Percentiles rank a stretch among this genome's conserved stretches.
Evolutionary conservation across 2,329 filamentous ascomycete species (phyloP).

Genomic region (Gaeumannomyces tritici): DNA sequence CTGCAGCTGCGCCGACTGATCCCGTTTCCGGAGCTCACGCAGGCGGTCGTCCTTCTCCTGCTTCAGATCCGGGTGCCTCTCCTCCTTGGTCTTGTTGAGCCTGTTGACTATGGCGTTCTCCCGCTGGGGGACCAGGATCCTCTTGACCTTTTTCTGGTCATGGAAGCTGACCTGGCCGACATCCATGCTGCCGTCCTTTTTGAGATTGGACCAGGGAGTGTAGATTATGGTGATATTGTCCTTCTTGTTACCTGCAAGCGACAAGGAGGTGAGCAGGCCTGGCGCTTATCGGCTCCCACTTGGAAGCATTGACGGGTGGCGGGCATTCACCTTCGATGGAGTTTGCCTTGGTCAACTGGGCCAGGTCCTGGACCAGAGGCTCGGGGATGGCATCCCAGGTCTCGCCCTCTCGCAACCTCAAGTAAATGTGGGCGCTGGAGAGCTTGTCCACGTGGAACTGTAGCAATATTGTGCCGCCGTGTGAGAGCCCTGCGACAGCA

Average conservation of each 20-base stretch:
- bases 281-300: not conserved
- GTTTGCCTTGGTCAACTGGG: constrained; percentile 97
- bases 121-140: constrained; percentile 66
- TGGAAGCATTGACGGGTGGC: not conserved
- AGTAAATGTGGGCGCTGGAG: constrained; percentile 91
- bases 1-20: constrained; percentile 52
- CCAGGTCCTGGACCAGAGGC: constrained; percentile 73
- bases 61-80: constrained; percentile 75
- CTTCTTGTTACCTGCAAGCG: constrained; percentile 80
- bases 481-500: not conserved
- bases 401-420: constrained; percentile 70
- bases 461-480: not conserved
- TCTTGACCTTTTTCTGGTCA: constrained; percentile 75
- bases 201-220: constrained; percentile 90
- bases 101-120: constrained; percentile 92
- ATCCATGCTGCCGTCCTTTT: constrained; percentile 93
- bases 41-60: constrained; percentile 73
- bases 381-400: constrained; percentile 75
- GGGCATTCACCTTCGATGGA: constrained; percentile 72
- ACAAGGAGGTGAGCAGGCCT: not conserved
- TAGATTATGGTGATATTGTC: constrained; percentile 96
- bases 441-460: constrained; percentile 97
- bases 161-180: constrained; percentile 93
- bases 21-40: constrained; percentile 61
- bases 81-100: constrained; percentile 92